phyloP scores from a whole-genome alignment of 805 yeast species.

The Blastobotrys mokoenaii region DNA sequence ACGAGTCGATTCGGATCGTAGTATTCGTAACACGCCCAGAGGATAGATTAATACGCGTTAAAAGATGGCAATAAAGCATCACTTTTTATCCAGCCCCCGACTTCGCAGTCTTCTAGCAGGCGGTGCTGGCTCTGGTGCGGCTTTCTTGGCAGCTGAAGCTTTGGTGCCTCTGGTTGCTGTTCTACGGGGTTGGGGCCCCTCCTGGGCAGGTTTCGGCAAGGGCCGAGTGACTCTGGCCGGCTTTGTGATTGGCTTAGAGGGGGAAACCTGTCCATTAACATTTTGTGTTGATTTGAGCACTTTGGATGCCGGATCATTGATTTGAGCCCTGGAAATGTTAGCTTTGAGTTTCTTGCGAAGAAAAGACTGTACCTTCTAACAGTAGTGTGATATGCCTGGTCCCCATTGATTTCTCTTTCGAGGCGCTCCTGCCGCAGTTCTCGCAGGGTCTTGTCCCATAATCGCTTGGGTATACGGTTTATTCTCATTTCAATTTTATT shows the following conservation, averaged over 20 bases:
- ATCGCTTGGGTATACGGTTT: constrained; percentile 39
- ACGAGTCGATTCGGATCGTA: no score
- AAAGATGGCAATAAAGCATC: no score
- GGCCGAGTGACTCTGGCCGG: no score
- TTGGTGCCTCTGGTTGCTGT: background rate
- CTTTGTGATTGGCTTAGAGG: no score
- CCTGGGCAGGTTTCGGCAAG: background rate
- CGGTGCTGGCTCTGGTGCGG: background rate
- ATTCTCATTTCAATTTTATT: constrained; percentile 36
- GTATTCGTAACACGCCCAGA: no score
- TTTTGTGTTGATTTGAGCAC: background rate
- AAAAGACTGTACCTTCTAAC: background rate
- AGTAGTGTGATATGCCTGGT: constrained; percentile 4
- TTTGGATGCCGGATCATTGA: no score
- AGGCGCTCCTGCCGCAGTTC: constrained; percentile 20
- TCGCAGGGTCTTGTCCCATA: constrained; percentile 37
- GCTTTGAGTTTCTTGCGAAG: no score
- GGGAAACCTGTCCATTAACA: background rate
- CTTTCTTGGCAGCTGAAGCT: background rate
- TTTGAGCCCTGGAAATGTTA: no score
- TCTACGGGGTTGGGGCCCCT: background rate
- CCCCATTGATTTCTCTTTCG: constrained; percentile 3
- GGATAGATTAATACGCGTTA: no score
- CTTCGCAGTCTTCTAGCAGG: background rate
- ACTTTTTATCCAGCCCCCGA: background rate